phyloP scores from a whole-genome alignment of 371 early-diverging fungal species.

The Amoeboaphelidium protococcarum region DNA sequence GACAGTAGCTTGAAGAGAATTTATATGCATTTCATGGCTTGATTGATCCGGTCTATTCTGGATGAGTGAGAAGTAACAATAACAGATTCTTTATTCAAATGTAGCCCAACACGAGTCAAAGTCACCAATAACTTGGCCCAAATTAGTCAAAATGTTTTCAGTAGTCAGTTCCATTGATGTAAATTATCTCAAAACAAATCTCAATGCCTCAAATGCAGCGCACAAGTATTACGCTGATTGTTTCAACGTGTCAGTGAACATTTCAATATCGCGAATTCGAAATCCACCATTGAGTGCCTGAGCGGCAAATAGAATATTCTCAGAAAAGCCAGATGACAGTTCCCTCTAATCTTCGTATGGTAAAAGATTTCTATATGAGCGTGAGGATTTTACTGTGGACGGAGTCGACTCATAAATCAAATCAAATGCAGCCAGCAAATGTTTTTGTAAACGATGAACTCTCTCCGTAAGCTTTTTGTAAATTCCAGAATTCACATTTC shows the following conservation, averaged over 20 bases:
- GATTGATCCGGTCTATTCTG: constrained; percentile 7
- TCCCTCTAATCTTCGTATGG: constrained; percentile 29
- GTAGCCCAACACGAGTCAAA: constrained; percentile 29
- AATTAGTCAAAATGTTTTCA: not conserved
- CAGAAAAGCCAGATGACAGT: constrained; percentile 23
- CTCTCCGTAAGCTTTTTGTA: too few relatives aligned
- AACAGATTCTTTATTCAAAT: constrained; percentile 28
- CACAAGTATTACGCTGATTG: constrained; percentile 14
- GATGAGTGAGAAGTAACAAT: constrained; percentile 24
- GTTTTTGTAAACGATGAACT: not conserved
- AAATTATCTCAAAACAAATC: constrained; percentile 13
- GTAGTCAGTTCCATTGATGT: constrained; percentile 2
- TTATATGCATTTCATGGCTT: constrained; percentile 4
- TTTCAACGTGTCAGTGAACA: constrained; percentile 9
- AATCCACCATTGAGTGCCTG: constrained; percentile 26
- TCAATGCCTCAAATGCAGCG: constrained; percentile 20
- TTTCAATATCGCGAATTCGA: constrained; percentile 27
- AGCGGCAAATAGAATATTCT: constrained; percentile 29
- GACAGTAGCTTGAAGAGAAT: constrained; percentile 3
- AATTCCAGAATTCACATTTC: too few relatives aligned
- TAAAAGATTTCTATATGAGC: constrained; percentile 18
- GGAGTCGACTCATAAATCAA: not conserved
- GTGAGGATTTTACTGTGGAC: constrained; percentile 7
- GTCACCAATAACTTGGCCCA: constrained; percentile 13
- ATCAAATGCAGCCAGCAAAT: not conserved